Evolutionary conservation across 768 basidiomycete genomes (phyloP).

Genomic region (Kwoniella sp.): DNA sequence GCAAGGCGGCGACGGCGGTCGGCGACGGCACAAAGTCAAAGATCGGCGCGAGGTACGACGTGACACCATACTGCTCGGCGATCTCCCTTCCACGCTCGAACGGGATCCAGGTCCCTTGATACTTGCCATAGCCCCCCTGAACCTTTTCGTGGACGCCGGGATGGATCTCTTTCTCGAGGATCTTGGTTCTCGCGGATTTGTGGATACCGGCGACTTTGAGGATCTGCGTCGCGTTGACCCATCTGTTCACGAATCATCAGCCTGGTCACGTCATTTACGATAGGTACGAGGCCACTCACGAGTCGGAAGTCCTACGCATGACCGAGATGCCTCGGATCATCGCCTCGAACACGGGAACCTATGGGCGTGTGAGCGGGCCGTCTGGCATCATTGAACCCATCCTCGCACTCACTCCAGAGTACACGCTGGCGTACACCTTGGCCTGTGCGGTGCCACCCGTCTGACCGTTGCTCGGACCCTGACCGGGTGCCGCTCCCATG

Average conservation of each 20-base stretch:
- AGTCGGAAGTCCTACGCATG: slow-evolving; percentile 91
- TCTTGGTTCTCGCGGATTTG: slow-evolving; percentile 93
- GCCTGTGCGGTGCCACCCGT: slow-evolving; percentile 16
- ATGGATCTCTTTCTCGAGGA: slow-evolving; percentile 88
- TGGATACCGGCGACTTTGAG: slow-evolving; percentile 97
- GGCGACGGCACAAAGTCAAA: slow-evolving; percentile 87
- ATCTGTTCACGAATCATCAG: slow-evolving; percentile 22
- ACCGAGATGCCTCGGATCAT: slow-evolving; percentile 98
- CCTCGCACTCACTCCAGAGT: slow-evolving; percentile 47
- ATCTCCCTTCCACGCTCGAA: slow-evolving; percentile 90
- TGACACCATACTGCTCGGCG: slow-evolving; percentile 85
- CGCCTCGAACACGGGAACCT: slow-evolving; percentile 83
- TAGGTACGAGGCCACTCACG: slow-evolving; percentile 52
- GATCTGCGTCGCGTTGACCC: slow-evolving; percentile 94
- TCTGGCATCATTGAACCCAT: neutral
- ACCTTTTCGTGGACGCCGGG: slow-evolving; percentile 94
- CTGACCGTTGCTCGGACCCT: slow-evolving; percentile 8
- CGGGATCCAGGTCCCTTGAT: slow-evolving; percentile 99
- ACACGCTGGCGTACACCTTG: slow-evolving; percentile 48
- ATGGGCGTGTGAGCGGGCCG: neutral
- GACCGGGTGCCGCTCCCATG: slow-evolving; percentile 23
- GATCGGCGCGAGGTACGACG: slow-evolving; percentile 76
- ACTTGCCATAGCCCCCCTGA: slow-evolving; percentile 98
- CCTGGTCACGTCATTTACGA: neutral
- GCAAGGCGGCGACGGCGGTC: slow-evolving; percentile 65